Conservation (phyloP, 2,329 filamentous ascomycete genomes). For the Fonsecaea nubica region DNA sequence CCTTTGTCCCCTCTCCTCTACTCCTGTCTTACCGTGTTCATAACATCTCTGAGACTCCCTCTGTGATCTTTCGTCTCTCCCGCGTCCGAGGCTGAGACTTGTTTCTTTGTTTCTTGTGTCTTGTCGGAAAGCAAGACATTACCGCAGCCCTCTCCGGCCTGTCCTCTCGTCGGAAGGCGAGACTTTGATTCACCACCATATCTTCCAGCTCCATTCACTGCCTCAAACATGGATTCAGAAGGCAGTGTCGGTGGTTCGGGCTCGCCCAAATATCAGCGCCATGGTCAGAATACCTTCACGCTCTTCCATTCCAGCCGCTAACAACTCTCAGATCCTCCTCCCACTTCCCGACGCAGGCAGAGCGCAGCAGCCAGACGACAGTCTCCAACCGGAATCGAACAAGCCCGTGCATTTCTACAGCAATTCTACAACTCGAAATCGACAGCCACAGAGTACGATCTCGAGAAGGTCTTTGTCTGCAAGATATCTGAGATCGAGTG, state of each 20-base stretch:
- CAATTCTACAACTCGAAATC: conserved; percentile 15
- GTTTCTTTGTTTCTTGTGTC: neutral
- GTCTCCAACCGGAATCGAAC: conserved; percentile 18
- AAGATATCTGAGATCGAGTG: conserved; percentile 17
- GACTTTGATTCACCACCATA: conserved; percentile 16
- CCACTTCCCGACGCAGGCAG: neutral
- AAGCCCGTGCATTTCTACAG: conserved; percentile 21
- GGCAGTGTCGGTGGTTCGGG: conserved; percentile 5
- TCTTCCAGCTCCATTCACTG: conserved; percentile 19
- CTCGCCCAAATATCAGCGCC: conserved; percentile 15
- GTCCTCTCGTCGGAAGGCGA: conserved; percentile 14
- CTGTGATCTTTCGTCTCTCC: conserved; percentile 9
- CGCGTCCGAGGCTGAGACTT: conserved; percentile 7
- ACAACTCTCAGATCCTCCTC: conserved; percentile 7
- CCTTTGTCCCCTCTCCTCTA: neutral
- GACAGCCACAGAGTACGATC: conserved; percentile 12
- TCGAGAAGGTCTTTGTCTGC: conserved; percentile 13
- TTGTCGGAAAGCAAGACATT: neutral
- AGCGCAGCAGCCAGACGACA: conserved; percentile 13
- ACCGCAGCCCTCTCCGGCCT: conserved; percentile 9
- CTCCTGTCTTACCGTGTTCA: conserved; percentile 4
- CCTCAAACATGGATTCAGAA: conserved; percentile 23
- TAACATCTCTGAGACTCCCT: conserved; percentile 6
- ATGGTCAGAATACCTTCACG: conserved; percentile 18
- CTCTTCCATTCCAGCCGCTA: conserved; percentile 14